Conservation (phyloP, 768 basidiomycete species). For the Rickenella mellea region DNA sequence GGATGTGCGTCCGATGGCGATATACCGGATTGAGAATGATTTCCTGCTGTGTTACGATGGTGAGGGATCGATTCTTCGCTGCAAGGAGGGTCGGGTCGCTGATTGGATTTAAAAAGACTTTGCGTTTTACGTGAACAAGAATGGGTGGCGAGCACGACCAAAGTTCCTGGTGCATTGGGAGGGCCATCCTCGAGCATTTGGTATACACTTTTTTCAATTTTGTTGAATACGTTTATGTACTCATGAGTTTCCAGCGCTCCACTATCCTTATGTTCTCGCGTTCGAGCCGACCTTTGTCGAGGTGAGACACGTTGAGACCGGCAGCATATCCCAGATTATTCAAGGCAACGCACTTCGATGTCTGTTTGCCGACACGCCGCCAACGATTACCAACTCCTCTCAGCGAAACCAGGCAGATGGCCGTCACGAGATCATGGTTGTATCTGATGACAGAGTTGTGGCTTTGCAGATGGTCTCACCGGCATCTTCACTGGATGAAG, state of each 20-base stretch:
- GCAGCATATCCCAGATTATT: conserved; percentile 87
- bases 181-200: conserved; percentile 87
- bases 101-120: conserved; percentile 56
- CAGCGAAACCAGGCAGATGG: conserved; percentile 38
- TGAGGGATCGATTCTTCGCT: conserved; percentile 25
- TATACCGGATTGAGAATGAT: conserved; percentile 93
- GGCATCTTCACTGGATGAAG: too few relatives aligned
- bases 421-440: conserved; percentile 81
- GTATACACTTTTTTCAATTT: conserved; percentile 36
- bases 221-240: background rate
- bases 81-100: background rate
- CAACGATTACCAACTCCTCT: conserved; percentile 66
- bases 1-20: conserved; percentile 79
- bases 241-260: conserved; percentile 56
- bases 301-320: conserved; percentile 90
- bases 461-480: conserved; percentile 45
- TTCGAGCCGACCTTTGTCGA: conserved; percentile 97
- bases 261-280: conserved; percentile 93
- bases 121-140: conserved; percentile 97
- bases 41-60: conserved; percentile 97
- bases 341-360: conserved; percentile 85
- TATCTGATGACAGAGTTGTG: conserved; percentile 80
- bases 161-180: conserved; percentile 98
- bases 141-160: conserved; percentile 80
- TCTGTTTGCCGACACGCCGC: conserved; percentile 88